A percentile compares a stretch with the other conserved stretches of the same genome.
Conservation (phyloP, 495 filamentous ascomycete genomes). For the Xylaria sp. region DNA sequence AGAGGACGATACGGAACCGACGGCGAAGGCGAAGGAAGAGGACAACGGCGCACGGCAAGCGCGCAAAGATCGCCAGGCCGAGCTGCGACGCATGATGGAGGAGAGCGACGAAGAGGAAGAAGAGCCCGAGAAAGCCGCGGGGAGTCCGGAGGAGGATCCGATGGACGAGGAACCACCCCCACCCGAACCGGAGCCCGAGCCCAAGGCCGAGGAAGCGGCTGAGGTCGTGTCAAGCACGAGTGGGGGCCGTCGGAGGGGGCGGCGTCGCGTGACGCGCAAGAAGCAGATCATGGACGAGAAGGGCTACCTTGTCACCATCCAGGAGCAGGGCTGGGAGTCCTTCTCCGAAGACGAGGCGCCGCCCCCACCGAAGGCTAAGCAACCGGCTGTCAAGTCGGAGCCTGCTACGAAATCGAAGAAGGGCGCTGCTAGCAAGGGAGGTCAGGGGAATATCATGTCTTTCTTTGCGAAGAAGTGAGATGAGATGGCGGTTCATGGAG, state of each 20-base stretch:
- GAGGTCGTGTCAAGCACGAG: slow-evolving; percentile 62
- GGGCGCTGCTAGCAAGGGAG: slow-evolving; percentile 48
- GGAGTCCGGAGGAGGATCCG: slow-evolving; percentile 32
- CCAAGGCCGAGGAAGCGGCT: slow-evolving; percentile 55
- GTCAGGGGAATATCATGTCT: slow-evolving; percentile 91
- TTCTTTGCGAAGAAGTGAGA: slow-evolving; percentile 85
- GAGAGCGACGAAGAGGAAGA: slow-evolving; percentile 67
- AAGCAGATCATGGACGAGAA: slow-evolving; percentile 90
- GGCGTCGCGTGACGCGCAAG: slow-evolving; percentile 86
- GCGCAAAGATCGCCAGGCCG: slow-evolving; percentile 74
- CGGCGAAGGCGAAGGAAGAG: slow-evolving; percentile 46
- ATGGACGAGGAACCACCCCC: slow-evolving; percentile 43
- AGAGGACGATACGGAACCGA: slow-evolving; percentile 67
- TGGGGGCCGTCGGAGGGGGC: slow-evolving; percentile 77
- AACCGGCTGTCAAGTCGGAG: slow-evolving; percentile 35
- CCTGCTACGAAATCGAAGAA: slow-evolving; percentile 62
- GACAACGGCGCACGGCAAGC: slow-evolving; percentile 56
- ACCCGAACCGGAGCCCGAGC: slow-evolving; percentile 46
- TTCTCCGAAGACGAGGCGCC: slow-evolving; percentile 88
- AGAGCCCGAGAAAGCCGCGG: slow-evolving; percentile 36
- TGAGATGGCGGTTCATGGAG: not conserved
- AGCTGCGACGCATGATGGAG: slow-evolving; percentile 86
- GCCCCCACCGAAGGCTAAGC: slow-evolving; percentile 58
- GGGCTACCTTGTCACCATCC: slow-evolving; percentile 91
- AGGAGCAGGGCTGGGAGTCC: slow-evolving; percentile 90